phyloP scores from a whole-genome alignment of 164 flowering plant genomes.

The Litsea cubeba region DNA sequence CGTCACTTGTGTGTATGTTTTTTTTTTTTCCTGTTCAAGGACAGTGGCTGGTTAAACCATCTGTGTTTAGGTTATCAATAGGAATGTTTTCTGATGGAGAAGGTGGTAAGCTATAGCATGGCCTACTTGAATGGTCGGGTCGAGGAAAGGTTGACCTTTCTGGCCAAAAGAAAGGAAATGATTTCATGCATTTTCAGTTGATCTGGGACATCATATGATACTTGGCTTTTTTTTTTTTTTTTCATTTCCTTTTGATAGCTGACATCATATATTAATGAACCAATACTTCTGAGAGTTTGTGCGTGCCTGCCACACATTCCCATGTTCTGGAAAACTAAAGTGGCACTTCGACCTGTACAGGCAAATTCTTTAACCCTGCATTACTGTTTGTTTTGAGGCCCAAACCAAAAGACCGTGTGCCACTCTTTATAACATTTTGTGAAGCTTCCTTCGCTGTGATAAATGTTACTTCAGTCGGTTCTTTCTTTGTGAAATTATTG shows the following conservation, averaged over 20 bases:
- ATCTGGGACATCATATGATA: neutral
- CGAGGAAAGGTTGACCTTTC: neutral
- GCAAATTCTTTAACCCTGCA: no score
- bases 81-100: neutral
- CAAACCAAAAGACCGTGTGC: no score
- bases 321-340: no score
- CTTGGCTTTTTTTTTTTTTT: no score
- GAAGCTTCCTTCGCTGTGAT: neutral
- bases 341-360: no score
- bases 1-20: no score
- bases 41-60: neutral
- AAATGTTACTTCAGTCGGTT: neutral
- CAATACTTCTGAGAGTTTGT: neutral
- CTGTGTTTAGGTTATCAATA: neutral
- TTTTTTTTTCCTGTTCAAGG: no score
- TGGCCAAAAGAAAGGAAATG: neutral
- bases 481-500: neutral
- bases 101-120: neutral
- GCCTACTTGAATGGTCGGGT: neutral
- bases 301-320: neutral
- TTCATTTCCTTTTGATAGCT: no score
- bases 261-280: no score
- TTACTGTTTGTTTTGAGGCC: no score
- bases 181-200: neutral
- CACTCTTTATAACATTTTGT: no score